phyloP scores from a whole-genome alignment of 805 yeast species.

The Nakazawaea wyomingensis region DNA sequence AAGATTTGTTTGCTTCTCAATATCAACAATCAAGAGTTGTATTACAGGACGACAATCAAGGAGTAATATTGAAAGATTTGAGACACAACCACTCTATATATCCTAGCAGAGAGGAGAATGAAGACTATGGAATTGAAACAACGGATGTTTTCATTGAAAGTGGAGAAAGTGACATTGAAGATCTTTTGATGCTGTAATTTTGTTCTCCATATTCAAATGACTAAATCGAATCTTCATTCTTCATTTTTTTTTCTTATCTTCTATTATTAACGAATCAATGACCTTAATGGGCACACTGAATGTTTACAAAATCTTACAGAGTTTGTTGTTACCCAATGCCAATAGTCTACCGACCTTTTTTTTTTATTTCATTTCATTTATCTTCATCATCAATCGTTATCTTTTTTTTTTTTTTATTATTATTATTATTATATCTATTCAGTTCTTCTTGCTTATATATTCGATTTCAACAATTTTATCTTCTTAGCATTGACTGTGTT shows the following conservation, averaged over 20 bases:
- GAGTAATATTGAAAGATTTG: conserved; percentile 9
- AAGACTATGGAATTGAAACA: conserved; percentile 11
- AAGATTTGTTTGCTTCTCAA: conserved; percentile 68
- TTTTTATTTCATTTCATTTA: too few relatives aligned
- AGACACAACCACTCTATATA: conserved; percentile 3
- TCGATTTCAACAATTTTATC: conserved; percentile 2
- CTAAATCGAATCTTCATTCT: too few relatives aligned
- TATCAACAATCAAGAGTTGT: conserved; percentile 52
- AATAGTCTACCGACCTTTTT: too few relatives aligned
- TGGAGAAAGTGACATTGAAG: conserved; percentile 10
- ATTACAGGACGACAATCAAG: conserved; percentile 28
- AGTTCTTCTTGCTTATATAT: not conserved
- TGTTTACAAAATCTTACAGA: too few relatives aligned
- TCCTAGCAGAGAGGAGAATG: conserved; percentile 1
- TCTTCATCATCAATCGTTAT: not conserved
- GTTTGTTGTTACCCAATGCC: too few relatives aligned
- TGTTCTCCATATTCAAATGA: too few relatives aligned
- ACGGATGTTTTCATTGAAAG: conserved; percentile 11
- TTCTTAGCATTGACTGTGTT: conserved; percentile 19
- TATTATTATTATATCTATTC: not conserved
- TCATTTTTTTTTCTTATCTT: too few relatives aligned
- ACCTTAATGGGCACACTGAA: too few relatives aligned
- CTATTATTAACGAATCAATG: too few relatives aligned
- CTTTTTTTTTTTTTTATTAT: not conserved
- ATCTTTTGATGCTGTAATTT: not conserved